Base-by-base conservation (phyloP, 164 flowering plant species). In the Macadamia integrifolia region DNA sequence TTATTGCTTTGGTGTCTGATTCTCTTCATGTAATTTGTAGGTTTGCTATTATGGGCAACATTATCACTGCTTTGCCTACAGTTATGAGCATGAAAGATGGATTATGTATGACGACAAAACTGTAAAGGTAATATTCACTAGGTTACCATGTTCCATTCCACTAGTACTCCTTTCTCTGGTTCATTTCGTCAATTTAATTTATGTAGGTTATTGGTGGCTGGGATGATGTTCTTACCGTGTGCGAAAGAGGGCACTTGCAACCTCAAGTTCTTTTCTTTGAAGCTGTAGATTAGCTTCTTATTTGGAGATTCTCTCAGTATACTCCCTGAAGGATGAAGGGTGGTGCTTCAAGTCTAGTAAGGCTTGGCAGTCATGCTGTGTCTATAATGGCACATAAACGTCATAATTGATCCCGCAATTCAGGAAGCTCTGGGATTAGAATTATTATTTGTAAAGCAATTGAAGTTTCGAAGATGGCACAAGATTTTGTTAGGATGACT, bases 11-110 rank as follows among this genome's bases (percentile, higher is more conserved):
- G 32, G 30, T 66, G 8, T 30, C 53, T 58, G 29, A 58, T 44
- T 60, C 15, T 52, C 46, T 66, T 48, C 49, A 48, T 31, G 57
- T 52, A 62, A 66, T 67, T 60, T 60, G 28, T 73, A 94, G 99
- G 99, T 92, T 69, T 95, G 99, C 78, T 95, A 92, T 68, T 95
- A 95, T 72, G 99, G 99, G 55, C 96, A 92, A 76, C 99, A 92
- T 75, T 95, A 95, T 75, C 93, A 90, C 77, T 91, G 99, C 80
- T 95, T 95, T 83, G 98, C 98, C 59, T 91, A 88, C 70, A 85
- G 92, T 78, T 87, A 83, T 70, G 92, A 86, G 52, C 82, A 71
- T 70, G 84, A 77, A 56, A 72, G 68, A n/a, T 95, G 98, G 99
- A 74, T 89, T 60, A 90, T 92, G 99, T 95, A 92, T 66, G 98